Conservation (phyloP, 1,284 basidiomycete species). For the Ceratobasidium sp. region DNA sequence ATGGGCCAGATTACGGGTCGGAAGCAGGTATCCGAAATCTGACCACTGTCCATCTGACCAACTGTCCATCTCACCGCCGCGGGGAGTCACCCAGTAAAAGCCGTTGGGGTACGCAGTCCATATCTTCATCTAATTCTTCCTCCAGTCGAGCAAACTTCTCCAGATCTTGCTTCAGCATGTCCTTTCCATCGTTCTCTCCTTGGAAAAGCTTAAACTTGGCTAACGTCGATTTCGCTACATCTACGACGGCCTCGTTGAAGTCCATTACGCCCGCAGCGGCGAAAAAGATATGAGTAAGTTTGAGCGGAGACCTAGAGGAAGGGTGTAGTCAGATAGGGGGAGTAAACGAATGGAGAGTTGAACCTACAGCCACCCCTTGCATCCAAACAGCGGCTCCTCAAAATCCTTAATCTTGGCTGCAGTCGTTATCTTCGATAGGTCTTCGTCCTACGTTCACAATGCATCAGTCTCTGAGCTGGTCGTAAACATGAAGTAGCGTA, state of each 20-base stretch:
- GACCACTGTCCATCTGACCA: too few relatives aligned
- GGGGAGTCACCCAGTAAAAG: too few relatives aligned
- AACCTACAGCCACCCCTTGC: constrained; percentile 40
- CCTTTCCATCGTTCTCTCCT: constrained; percentile 24
- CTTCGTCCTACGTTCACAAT: neutral
- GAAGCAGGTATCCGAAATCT: too few relatives aligned
- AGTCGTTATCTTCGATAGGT: neutral
- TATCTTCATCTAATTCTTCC: neutral
- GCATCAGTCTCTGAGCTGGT: too few relatives aligned
- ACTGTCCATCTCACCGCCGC: too few relatives aligned
- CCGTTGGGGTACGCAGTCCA: constrained; percentile 14
- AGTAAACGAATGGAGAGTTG: too few relatives aligned
- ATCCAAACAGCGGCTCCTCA: constrained; percentile 31
- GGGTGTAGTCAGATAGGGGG: too few relatives aligned
- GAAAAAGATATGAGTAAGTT: constrained; percentile 29
- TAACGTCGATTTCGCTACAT: neutral
- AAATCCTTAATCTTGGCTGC: constrained; percentile 15
- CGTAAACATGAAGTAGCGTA: neutral
- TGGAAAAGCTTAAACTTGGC: constrained; percentile 23
- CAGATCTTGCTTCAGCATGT: neutral
- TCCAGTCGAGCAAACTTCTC: constrained; percentile 3
- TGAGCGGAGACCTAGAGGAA: constrained; percentile 24
- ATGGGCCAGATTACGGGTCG: too few relatives aligned
- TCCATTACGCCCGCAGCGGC: constrained; percentile 2
- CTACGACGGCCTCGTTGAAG: constrained; percentile 1